Percentiles rank a stretch among this genome's conserved stretches.
phyloP scores from a whole-genome alignment of 164 flowering plant genomes.

The Akebia trifoliata region DNA sequence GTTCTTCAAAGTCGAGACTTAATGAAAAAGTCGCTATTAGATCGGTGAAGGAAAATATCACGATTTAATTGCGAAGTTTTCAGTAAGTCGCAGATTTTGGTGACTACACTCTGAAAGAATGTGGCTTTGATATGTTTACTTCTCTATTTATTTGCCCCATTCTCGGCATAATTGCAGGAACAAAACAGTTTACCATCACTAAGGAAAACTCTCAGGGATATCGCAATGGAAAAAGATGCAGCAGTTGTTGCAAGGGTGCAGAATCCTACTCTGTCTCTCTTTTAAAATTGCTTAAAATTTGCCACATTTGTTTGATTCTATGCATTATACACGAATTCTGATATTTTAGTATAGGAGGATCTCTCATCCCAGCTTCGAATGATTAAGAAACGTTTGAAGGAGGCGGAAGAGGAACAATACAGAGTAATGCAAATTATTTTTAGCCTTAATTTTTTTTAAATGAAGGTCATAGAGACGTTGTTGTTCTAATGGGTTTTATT shows the following conservation, averaged over 20 bases:
- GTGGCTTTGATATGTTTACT: background rate
- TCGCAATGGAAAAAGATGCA: slow-evolving; percentile 95
- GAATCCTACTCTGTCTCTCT: background rate
- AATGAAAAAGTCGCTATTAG: no score
- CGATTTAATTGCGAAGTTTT: no score
- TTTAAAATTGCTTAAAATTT: background rate
- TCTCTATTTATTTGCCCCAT: background rate
- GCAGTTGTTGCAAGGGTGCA: slow-evolving; percentile 85
- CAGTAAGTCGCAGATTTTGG: no score
- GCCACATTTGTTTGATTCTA: background rate
- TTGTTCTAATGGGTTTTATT: slow-evolving; percentile 19
- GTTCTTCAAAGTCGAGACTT: no score
- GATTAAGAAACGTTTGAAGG: slow-evolving; percentile 71
- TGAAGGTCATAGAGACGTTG: background rate
- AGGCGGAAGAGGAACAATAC: slow-evolving; percentile 97
- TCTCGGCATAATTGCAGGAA: slow-evolving; percentile 43
- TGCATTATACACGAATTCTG: slow-evolving; percentile 14
- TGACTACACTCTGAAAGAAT: no score
- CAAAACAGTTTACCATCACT: slow-evolving; percentile 65
- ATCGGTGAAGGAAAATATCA: no score
- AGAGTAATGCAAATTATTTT: slow-evolving; percentile 46
- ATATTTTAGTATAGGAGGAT: slow-evolving; percentile 75
- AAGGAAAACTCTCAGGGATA: slow-evolving; percentile 89
- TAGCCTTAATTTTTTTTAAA: background rate
- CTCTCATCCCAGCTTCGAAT: slow-evolving; percentile 82